Conservation (phyloP, 1,284 basidiomycete genomes). For the Malassezia equina region DNA sequence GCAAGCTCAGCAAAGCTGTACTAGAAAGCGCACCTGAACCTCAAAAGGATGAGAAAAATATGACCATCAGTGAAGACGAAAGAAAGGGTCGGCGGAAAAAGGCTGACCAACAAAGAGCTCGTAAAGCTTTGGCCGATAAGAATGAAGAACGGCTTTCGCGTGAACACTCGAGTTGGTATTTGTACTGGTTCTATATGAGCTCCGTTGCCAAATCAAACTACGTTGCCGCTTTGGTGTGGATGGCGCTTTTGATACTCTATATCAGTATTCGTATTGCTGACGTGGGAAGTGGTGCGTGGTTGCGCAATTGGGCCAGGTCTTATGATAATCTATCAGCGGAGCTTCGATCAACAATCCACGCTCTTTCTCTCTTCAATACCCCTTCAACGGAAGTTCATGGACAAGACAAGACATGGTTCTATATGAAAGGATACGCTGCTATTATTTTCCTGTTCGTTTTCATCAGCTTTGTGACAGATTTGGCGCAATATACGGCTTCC, state of each 20-base stretch:
- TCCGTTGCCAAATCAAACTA: conserved; percentile 21
- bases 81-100: conserved; percentile 31
- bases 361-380: background rate
- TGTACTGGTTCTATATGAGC: conserved; percentile 40
- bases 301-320: conserved; percentile 41
- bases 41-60: conserved; percentile 6
- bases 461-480: conserved; percentile 32
- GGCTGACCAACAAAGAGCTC: conserved; percentile 9
- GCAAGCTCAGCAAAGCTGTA: background rate
- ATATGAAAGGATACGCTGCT: conserved; percentile 33
- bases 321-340: conserved; percentile 21
- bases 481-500: conserved; percentile 31
- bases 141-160: conserved; percentile 42
- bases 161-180: conserved; percentile 29
- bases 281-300: conserved; percentile 38
- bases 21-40: background rate
- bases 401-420: conserved; percentile 32
- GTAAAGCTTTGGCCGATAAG: conserved; percentile 21
- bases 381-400: background rate
- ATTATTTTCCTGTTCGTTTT: conserved; percentile 31
- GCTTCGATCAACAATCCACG: background rate
- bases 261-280: conserved; percentile 29
- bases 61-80: conserved; percentile 21
- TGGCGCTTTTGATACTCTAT: conserved; percentile 28
- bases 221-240: conserved; percentile 30